Conservation (phyloP, 225 moss, liverwort and hornwort genomes). For the Marchantia polymorpha region DNA sequence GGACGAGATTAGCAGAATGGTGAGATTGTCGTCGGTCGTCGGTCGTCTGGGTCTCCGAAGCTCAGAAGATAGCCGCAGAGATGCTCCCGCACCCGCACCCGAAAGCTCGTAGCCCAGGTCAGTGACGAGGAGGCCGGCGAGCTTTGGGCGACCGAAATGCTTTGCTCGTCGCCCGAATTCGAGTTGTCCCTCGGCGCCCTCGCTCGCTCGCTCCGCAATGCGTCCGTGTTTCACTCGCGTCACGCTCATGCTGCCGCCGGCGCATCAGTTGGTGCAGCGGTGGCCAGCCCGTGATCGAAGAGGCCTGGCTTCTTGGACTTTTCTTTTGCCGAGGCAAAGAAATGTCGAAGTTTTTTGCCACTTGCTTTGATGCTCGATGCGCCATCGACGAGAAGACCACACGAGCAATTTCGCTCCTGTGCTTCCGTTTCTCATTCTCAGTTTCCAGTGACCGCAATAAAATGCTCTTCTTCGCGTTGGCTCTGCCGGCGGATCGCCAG, state of each 20-base stretch:
- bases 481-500: neutral
- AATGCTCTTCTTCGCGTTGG: neutral
- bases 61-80: neutral
- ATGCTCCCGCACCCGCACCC: neutral
- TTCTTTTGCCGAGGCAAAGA: too few relatives aligned
- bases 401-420: neutral
- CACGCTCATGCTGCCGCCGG: neutral
- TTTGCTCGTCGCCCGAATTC: neutral
- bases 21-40: neutral
- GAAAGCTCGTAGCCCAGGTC: neutral
- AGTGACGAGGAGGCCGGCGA: neutral
- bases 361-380: neutral
- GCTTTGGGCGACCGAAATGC: too few relatives aligned
- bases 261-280: neutral
- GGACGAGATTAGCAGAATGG: neutral
- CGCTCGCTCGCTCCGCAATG: neutral
- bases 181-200: neutral
- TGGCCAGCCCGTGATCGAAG: neutral
- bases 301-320: constrained; percentile 2
- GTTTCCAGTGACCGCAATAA: neutral
- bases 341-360: neutral
- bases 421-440: neutral
- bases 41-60: neutral
- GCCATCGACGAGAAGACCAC: neutral
- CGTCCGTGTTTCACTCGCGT: neutral